Evolutionary conservation across 1,284 basidiomycete species (phyloP).

Genomic region (Lignosus rhinocerotis): DNA sequence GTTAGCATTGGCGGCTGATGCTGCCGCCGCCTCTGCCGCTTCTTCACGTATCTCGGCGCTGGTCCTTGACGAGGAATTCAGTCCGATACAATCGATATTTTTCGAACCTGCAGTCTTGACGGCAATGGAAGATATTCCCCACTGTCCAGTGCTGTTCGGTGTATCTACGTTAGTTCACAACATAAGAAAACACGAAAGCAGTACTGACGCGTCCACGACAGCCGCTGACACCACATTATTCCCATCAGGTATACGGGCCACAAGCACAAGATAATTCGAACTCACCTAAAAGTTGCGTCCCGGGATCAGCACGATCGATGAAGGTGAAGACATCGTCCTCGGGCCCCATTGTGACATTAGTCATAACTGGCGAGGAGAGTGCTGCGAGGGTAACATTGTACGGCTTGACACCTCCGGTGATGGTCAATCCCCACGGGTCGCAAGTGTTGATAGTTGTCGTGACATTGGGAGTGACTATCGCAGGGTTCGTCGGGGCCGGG

Average conservation of each 20-base stretch:
- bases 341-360: slow-evolving; percentile 43
- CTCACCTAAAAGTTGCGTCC: slow-evolving; percentile 43
- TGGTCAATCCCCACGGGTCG: slow-evolving; percentile 46
- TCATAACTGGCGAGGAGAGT: slow-evolving; percentile 40
- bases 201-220: slow-evolving; percentile 28
- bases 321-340: slow-evolving; percentile 46
- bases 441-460: slow-evolving; percentile 44
- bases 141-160: slow-evolving; percentile 26
- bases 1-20: slow-evolving; percentile 3
- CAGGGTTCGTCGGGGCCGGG: slow-evolving; percentile 25
- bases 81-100: slow-evolving; percentile 21
- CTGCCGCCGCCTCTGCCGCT: slow-evolving; percentile 10
- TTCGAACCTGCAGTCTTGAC: slow-evolving; percentile 24
- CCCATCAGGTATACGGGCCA: not conserved
- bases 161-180: not conserved
- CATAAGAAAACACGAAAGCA: not conserved
- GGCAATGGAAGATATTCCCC: slow-evolving; percentile 26
- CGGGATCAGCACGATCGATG: slow-evolving; percentile 47
- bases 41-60: slow-evolving; percentile 16
- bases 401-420: slow-evolving; percentile 47
- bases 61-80: slow-evolving; percentile 22
- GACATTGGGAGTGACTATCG: slow-evolving; percentile 41
- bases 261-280: not conserved
- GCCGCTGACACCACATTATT: slow-evolving; percentile 17
- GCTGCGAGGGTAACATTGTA: slow-evolving; percentile 47